A percentile compares a stretch with the other conserved stretches of the same genome.
Evolutionary conservation across 352 stramenopile genomes (phyloP).

Genomic region (Phytophthora ohioensis): DNA sequence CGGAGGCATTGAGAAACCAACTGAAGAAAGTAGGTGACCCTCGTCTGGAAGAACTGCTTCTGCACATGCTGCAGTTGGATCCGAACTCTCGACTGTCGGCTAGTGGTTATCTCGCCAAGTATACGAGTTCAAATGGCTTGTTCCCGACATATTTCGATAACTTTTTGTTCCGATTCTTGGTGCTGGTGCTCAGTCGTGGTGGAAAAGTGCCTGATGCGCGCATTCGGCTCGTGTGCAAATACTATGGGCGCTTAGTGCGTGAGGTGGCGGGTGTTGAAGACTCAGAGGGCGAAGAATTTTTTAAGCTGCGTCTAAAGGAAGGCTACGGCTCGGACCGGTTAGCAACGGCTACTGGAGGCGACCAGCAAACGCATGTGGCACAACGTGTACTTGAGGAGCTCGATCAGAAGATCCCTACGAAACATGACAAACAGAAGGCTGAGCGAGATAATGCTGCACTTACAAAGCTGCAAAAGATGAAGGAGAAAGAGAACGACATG

Average conservation of each 20-base stretch:
- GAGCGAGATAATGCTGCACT: slow-evolving; percentile 48
- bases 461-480: slow-evolving; percentile 61
- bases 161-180: slow-evolving; percentile 92
- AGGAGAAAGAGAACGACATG: slow-evolving; percentile 81
- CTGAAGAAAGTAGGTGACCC: slow-evolving; percentile 95
- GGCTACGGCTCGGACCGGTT: slow-evolving; percentile 82
- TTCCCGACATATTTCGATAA: slow-evolving; percentile 90
- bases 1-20: slow-evolving; percentile 75
- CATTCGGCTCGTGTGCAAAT: slow-evolving; percentile 93
- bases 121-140: slow-evolving; percentile 66
- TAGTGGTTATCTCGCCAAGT: slow-evolving; percentile 90
- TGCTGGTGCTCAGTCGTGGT: slow-evolving; percentile 80
- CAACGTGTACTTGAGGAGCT: slow-evolving; percentile 82
- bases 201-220: slow-evolving; percentile 92
- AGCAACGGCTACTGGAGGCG: slow-evolving; percentile 47
- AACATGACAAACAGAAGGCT: slow-evolving; percentile 51
- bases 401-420: slow-evolving; percentile 51
- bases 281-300: slow-evolving; percentile 90
- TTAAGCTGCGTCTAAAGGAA: slow-evolving; percentile 86
- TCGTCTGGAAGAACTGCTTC: slow-evolving; percentile 88
- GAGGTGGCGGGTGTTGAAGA: slow-evolving; percentile 94
- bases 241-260: slow-evolving; percentile 92
- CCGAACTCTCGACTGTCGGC: slow-evolving; percentile 87
- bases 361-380: slow-evolving; percentile 66
- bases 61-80: slow-evolving; percentile 96